These are phyloP conservation scores for Aspergillus panamensis DNA, from an alignment of 495 filamentous ascomycete genomes.

Conservation along the genomic window DNA sequence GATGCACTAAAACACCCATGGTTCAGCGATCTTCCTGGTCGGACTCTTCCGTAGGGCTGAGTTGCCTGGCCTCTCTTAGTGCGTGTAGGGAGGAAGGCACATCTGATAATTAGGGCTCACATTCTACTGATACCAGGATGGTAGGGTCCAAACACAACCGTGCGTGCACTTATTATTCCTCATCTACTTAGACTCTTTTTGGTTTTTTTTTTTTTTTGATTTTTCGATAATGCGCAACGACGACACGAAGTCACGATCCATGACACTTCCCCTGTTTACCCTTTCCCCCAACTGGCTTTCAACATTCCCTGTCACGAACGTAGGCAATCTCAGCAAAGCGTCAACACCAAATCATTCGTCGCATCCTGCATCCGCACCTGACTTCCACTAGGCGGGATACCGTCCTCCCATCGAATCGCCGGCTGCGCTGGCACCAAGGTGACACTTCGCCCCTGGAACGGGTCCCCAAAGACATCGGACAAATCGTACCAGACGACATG, in stretches of 20 bases:
- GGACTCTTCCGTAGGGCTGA: conserved; percentile 3
- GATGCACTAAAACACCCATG: conserved; percentile 83
- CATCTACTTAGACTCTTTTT: no score
- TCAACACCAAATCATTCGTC: conserved; percentile 34
- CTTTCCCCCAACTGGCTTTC: no score
- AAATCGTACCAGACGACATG: conserved; percentile 55
- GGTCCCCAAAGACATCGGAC: conserved; percentile 54
- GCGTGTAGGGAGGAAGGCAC: not conserved
- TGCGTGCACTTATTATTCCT: no score
- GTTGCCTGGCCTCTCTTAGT: not conserved
- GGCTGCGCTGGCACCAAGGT: conserved; percentile 38
- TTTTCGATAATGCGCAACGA: no score
- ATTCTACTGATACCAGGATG: no score
- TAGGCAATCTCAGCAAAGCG: conserved; percentile 24
- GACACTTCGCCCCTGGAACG: conserved; percentile 47
- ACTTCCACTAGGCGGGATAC: conserved; percentile 49
- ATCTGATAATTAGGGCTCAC: no score
- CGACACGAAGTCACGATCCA: no score
- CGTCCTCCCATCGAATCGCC: conserved; percentile 45
- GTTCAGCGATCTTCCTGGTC: conserved; percentile 58
- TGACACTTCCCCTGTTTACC: no score
- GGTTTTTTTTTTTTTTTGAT: no score
- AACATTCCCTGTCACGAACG: no score
- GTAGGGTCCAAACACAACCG: no score
- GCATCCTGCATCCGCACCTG: conserved; percentile 40